Conservation (phyloP, 345 rosid genomes). For the Brassica rapa region DNA sequence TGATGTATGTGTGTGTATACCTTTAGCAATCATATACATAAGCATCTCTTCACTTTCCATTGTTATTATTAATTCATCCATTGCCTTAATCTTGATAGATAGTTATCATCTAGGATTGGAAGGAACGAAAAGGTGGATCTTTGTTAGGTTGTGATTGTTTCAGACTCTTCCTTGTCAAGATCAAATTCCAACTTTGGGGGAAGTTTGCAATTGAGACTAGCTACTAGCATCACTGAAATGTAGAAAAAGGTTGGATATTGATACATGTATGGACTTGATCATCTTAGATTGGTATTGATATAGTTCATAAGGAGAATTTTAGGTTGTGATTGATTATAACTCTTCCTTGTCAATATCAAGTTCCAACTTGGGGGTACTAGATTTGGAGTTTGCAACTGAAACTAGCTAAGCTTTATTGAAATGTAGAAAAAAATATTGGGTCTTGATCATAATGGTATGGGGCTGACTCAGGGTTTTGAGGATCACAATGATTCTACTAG, state of each 20-base stretch:
- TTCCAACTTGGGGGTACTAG: not conserved
- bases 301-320: not conserved
- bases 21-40: conserved; percentile 31
- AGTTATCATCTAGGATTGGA: no score
- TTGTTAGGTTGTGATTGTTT: not conserved
- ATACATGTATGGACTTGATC: not conserved
- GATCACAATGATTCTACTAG: not conserved
- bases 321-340: not conserved
- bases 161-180: not conserved
- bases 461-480: not conserved
- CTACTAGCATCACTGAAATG: not conserved
- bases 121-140: no score
- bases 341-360: not conserved
- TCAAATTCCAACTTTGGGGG: not conserved
- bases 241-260: conserved; percentile 1
- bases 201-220: not conserved
- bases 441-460: not conserved
- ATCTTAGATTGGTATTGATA: not conserved
- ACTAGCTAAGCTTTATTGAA: not conserved
- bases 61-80: not conserved
- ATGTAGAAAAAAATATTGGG: not conserved
- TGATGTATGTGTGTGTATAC: conserved; percentile 24
- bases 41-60: not conserved
- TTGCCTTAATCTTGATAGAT: not conserved
- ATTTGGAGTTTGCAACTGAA: not conserved